Conservation (phyloP, 1,284 basidiomycete species). For the Amylostereum areolatum region DNA sequence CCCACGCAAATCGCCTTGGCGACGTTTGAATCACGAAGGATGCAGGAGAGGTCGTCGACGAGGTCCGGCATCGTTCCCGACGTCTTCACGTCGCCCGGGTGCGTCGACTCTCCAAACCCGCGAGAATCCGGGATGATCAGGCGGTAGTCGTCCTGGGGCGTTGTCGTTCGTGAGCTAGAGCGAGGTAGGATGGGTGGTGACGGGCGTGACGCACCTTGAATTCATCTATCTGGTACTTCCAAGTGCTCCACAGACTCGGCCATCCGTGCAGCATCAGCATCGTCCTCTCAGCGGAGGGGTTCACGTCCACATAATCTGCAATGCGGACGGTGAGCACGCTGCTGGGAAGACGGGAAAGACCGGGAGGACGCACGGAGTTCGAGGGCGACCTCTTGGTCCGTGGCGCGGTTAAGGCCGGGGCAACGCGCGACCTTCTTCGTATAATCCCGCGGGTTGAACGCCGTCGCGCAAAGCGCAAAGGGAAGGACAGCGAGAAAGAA, state of each 20-base stretch:
- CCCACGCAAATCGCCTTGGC: constrained; percentile 53
- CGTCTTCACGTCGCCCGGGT: constrained; percentile 52
- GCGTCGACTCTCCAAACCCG: constrained; percentile 61
- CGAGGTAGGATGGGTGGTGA: background rate
- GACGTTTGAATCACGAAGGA: constrained; percentile 46
- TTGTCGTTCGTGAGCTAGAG: background rate
- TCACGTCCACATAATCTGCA: constrained; percentile 60
- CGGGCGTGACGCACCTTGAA: constrained; percentile 37
- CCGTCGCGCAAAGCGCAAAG: too few species aligned
- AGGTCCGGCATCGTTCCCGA: constrained; percentile 57
- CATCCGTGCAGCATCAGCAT: constrained; percentile 69
- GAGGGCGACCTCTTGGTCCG: constrained; percentile 15
- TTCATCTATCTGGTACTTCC: constrained; percentile 61
- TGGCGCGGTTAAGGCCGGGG: constrained; percentile 19
- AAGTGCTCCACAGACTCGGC: constrained; percentile 68
- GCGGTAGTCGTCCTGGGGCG: constrained; percentile 40
- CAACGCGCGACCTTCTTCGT: constrained; percentile 13
- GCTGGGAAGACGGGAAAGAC: background rate
- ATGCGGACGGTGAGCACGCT: too few species aligned
- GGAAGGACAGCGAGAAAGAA: too few species aligned
- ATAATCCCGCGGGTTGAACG: too few species aligned
- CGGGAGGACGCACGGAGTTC: constrained; percentile 19
- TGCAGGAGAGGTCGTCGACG: constrained; percentile 53
- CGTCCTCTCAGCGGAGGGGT: constrained; percentile 41
- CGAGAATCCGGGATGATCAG: constrained; percentile 56